Evolutionary conservation across 192 early-diverging fungal species (phyloP), one percentile per base, ranked within the genome.

Genomic region (Allomyces javanicus): DNA sequence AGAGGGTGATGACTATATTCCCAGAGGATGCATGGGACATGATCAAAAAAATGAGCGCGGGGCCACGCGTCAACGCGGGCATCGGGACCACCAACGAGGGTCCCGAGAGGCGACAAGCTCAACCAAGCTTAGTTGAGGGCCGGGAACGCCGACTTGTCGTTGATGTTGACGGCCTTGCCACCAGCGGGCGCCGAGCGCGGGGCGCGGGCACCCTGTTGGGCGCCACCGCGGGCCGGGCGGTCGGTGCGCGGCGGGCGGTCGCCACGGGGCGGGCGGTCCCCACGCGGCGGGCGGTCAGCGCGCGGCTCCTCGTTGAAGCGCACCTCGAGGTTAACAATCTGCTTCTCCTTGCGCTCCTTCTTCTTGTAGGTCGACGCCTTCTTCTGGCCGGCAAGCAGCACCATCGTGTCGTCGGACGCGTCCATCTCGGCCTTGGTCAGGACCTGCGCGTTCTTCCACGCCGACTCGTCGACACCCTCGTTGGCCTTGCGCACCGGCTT

Each of bases 391-490:
- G 72, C 50, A 21, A 75, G 69, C 40, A 68, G 40, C 65, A 86
- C 89, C 79, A 88, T 89, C 70, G 76, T 75, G 68, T 77, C 75
- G n/a, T 86, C 82, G 68, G 85, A 86, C 67, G 86, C 89, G 27
- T 81, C 87, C 64, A 86, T 83, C 25, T 89, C 87, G 25, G 76
- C 77, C 72, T 87, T 85, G 63, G 81, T 71, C 66, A 94, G 76
- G 26, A 82, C 76, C 70, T 86, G 83, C 64, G 81, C 74, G 67
- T 80, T 79, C 85, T 92, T 91, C 82, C 89, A 90, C 76, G 91
- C 80, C 67, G 76, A 72, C 62, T 90, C 82, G 69, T 93, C 92
- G 27, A 82, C 81, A 62, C 86, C 92, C 72, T 94, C 90, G 78
- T 95, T 95, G 72, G 92, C 83, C 74, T 87, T 83, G 70, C 94